Conservation (phyloP, 176 grass and related monocot species). For the Carex cristatella region DNA sequence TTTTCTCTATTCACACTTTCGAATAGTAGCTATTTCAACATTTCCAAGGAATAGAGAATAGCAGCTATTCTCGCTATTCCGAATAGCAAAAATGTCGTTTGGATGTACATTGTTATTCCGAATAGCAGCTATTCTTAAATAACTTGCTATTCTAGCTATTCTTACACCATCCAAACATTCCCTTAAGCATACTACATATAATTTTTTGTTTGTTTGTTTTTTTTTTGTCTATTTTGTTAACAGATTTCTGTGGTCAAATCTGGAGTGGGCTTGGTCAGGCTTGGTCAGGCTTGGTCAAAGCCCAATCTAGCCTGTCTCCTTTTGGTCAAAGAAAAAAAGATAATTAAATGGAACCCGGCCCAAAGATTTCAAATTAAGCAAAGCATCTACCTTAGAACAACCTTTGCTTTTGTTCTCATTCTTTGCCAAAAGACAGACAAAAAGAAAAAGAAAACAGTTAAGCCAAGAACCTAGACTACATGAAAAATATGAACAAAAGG, state of each 20-base stretch:
- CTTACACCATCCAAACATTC: too few species aligned
- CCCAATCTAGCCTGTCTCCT: not conserved
- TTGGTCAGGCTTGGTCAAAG: not conserved
- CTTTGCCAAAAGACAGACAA: conserved; percentile 21
- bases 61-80: too few species aligned
- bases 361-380: conserved; percentile 8
- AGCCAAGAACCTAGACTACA: conserved; percentile 44
- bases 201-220: too few species aligned
- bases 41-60: too few species aligned
- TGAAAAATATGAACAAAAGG: conserved; percentile 16
- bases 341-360: not conserved
- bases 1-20: too few species aligned
- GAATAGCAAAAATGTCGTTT: too few species aligned
- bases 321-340: conserved; percentile 6
- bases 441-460: conserved; percentile 25
- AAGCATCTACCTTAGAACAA: conserved; percentile 4
- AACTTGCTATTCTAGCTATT: too few species aligned
- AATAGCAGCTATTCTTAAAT: too few species aligned
- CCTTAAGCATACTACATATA: too few species aligned
- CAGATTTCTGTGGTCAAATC: not conserved
- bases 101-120: too few species aligned
- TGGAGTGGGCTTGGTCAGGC: not conserved
- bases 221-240: not conserved
- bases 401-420: conserved; percentile 38
- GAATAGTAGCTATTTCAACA: too few species aligned